Evolutionary conservation across 2,329 filamentous ascomycete genomes (phyloP), one percentile per base, ranked within the genome.

Genomic region (Scytalidium sp.): DNA sequence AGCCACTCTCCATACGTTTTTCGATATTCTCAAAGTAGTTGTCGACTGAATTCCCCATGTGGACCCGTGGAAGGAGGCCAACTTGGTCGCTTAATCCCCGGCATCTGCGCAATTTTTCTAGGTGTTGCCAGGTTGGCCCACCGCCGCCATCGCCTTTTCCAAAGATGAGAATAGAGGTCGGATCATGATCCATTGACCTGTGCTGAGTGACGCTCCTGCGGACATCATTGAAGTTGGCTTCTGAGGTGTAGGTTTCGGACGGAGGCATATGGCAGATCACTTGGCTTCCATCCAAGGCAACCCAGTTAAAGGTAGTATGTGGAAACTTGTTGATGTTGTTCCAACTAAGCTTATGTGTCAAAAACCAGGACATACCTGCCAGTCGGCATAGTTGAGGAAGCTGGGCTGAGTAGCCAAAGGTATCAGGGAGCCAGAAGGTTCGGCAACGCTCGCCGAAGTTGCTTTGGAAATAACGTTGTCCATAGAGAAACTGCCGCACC

Each of bases 301-400:
- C 92, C 94, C 94, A 99, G 70, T 96, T 96, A 78, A 99, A 99
- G 0, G 94, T 97, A 5, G 94, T 97, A 66, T 97, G 94, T 0
- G 94, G 94, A 72, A 97, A 99, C 64, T 88, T 96, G 73, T 97
- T 97, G 79, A 97, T 97, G 67, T 97, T 97, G 75, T 97, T 97
- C 94, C 94, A 99, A 75, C 93, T 97, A 52, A 99, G 77, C 74
- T 99, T 99, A 70, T 99, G 94, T 0, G 94, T 99, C 63, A 99
- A 87, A 76, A 99, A 99, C 25, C 93, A 84, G 50, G 83, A 88
- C 94, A 99, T 97, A 19, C 91, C 93, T n/a, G 94, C 88, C 22
- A 97, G 75, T 3, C 93, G 87, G 66, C 91, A 97, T 41, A 99
- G 76, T 65, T 99, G 94, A 11, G 94, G 94, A 41, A 99, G 80